phyloP scores from a whole-genome alignment of 768 basidiomycete genomes.

The Amanita thiersii region DNA sequence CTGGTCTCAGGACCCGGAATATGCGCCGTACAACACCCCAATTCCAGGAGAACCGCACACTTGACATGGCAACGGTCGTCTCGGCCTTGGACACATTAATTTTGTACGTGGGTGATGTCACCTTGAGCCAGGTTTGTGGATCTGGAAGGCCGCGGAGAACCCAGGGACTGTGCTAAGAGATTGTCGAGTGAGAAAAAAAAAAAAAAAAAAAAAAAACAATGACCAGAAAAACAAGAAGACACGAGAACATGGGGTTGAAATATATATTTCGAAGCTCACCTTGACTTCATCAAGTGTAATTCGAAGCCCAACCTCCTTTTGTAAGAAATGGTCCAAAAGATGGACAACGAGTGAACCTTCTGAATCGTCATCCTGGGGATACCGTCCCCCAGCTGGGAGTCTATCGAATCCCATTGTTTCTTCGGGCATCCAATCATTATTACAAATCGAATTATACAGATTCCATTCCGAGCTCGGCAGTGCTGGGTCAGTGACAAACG shows the following conservation, averaged over 20 bases:
- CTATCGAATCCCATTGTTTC: conserved; percentile 66
- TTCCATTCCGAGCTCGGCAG: conserved; percentile 47
- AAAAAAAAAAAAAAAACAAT: conserved; percentile 4
- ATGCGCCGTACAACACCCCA: conserved; percentile 42
- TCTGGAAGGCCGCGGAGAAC: conserved; percentile 60
- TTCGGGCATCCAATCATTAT: conserved; percentile 62
- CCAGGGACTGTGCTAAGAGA: conserved; percentile 50
- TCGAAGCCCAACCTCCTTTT: conserved; percentile 70
- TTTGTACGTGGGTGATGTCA: conserved; percentile 27
- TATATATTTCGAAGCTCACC: conserved; percentile 27
- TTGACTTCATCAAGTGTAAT: conserved; percentile 80
- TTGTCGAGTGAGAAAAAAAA: conserved; percentile 7
- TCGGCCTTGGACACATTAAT: conserved; percentile 68
- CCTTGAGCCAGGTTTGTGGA: conserved; percentile 58
- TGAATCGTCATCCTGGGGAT: conserved; percentile 29
- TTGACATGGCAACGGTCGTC: conserved; percentile 64
- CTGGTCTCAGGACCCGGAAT: conserved; percentile 34
- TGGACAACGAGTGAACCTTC: conserved; percentile 60
- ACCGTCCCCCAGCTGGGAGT: conserved; percentile 56
- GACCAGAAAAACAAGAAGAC: conserved; percentile 8
- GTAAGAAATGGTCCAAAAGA: conserved; percentile 67
- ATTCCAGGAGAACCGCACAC: conserved; percentile 55
- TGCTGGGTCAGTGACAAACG: conserved; percentile 42
- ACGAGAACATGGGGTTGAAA: conserved; percentile 8
- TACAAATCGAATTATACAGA: conserved; percentile 75